Conservation (phyloP, 2,329 filamentous ascomycete genomes). For the Colletotrichum truncatum region DNA sequence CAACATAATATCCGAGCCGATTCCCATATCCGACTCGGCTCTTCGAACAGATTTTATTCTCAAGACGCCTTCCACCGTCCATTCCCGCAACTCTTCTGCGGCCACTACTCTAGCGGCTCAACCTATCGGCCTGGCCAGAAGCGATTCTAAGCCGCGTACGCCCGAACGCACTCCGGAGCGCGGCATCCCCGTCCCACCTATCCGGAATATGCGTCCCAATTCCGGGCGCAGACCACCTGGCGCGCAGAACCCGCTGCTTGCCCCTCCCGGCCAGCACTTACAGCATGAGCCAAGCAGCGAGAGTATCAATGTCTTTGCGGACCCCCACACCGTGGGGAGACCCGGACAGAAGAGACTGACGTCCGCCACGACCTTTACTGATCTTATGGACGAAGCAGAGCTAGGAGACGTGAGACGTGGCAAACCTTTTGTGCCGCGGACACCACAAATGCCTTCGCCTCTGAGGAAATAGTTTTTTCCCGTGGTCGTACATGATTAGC, state of each 20-base stretch:
- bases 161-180: slow-evolving; percentile 13
- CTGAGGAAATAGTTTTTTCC: neutral
- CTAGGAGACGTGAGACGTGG: slow-evolving; percentile 52
- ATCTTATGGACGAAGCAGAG: slow-evolving; percentile 60
- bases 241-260: slow-evolving; percentile 33
- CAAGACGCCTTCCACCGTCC: slow-evolving; percentile 43
- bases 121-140: slow-evolving; percentile 21
- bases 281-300: slow-evolving; percentile 55
- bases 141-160: slow-evolving; percentile 19
- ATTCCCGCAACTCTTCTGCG: slow-evolving; percentile 36
- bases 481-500: neutral
- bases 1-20: slow-evolving; percentile 66
- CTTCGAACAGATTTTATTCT: slow-evolving; percentile 64
- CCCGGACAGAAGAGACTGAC: slow-evolving; percentile 32
- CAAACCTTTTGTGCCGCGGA: slow-evolving; percentile 50
- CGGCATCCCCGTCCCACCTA: slow-evolving; percentile 38
- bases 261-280: slow-evolving; percentile 40
- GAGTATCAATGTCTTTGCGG: slow-evolving; percentile 63
- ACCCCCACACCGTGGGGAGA: slow-evolving; percentile 50
- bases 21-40: slow-evolving; percentile 51
- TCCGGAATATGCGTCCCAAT: slow-evolving; percentile 46
- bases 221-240: slow-evolving; percentile 28
- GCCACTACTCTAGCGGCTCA: slow-evolving; percentile 19
- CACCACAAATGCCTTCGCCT: too few species aligned
- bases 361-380: slow-evolving; percentile 59